phyloP scores from a whole-genome alignment of 148 eudicot species.

The Chenopodium berlandieri region DNA sequence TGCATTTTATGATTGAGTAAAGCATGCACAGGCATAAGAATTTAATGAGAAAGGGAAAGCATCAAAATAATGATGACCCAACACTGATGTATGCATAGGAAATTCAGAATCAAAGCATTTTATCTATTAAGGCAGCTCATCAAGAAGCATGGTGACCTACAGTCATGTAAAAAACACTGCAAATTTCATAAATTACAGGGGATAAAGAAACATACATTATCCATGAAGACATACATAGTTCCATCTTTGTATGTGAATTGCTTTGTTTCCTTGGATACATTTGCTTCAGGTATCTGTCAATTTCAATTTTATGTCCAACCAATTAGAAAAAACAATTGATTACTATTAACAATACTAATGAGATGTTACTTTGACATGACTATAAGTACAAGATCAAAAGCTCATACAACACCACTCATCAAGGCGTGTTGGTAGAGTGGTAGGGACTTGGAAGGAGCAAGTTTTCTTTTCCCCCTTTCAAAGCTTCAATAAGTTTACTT shows the following conservation, averaged over 20 bases:
- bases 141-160: neutral
- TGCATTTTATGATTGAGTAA: neutral
- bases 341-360: neutral
- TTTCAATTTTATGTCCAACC: constrained; percentile 16
- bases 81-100: neutral
- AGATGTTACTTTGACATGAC: neutral
- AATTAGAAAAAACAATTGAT: neutral
- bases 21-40: neutral
- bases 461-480: neutral
- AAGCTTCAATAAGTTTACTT: neutral
- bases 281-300: constrained; percentile 65
- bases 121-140: neutral
- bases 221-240: constrained; percentile 81
- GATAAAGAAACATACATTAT: constrained; percentile 49
- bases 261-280: constrained; percentile 84
- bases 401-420: constrained; percentile 5
- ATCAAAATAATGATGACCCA: neutral
- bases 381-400: neutral
- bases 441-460: neutral
- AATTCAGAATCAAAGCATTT: neutral
- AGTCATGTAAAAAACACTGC: neutral
- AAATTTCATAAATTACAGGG: neutral
- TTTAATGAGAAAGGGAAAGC: neutral
- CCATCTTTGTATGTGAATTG: constrained; percentile 97
- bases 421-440: neutral